Conservation (phyloP, 2,329 filamentous ascomycete species). For the Botrytis paeoniae region DNA sequence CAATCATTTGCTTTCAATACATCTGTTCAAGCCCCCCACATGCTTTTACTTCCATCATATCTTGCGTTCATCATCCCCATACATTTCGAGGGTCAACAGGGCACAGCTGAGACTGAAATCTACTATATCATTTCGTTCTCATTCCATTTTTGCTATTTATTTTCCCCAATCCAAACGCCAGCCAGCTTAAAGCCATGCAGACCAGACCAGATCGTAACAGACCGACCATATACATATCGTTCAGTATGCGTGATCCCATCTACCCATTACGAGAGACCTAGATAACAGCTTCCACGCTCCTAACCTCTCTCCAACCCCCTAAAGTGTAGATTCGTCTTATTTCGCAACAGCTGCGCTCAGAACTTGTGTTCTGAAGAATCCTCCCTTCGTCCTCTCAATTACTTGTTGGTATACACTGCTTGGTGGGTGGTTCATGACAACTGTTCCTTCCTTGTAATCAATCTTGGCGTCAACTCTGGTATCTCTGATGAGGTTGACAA, state of each 20-base stretch:
- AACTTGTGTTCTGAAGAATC: constrained; percentile 97
- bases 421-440: constrained; percentile 98
- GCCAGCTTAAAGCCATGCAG: constrained; percentile 18
- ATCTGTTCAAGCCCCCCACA: neutral
- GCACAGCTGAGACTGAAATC: neutral
- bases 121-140: constrained; percentile 14
- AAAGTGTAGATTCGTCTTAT: constrained; percentile 25
- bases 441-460: constrained; percentile 97
- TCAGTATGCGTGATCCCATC: constrained; percentile 11
- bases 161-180: constrained; percentile 21
- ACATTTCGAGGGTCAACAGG: neutral
- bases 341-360: constrained; percentile 54
- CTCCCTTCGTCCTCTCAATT: constrained; percentile 97
- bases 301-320: neutral
- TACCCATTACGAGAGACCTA: constrained; percentile 13
- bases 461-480: constrained; percentile 98
- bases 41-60: neutral
- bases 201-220: constrained; percentile 12
- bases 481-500: constrained; percentile 97
- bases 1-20: neutral
- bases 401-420: constrained; percentile 99
- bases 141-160: constrained; percentile 16
- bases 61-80: neutral
- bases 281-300: constrained; percentile 12
- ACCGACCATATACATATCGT: constrained; percentile 11